Evolutionary conservation across 2,329 filamentous ascomycete species (phyloP).

Genomic region (Diaporthe sp.): DNA sequence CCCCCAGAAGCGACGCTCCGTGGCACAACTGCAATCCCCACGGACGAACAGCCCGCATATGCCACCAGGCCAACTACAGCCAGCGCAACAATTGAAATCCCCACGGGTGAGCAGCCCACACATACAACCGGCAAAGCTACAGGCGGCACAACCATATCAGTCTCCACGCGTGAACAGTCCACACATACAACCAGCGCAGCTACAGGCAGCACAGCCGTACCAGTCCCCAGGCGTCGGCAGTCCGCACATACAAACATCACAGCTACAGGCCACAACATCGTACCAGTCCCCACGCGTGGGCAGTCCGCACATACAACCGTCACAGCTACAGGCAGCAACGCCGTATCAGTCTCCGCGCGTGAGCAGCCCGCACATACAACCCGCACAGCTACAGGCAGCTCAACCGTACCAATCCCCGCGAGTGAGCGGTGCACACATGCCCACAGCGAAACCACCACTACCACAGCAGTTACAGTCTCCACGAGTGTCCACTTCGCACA

Average conservation of each 20-base stretch:
- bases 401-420: slow-evolving; percentile 15
- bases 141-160: slow-evolving; percentile 3
- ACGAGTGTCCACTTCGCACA: not conserved
- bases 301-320: slow-evolving; percentile 18
- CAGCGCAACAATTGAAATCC: not conserved
- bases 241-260: slow-evolving; percentile 23
- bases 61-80: slow-evolving; percentile 5
- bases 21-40: slow-evolving; percentile 27
- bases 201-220: slow-evolving; percentile 12
- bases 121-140: slow-evolving; percentile 24
- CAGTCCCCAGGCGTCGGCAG: not conserved
- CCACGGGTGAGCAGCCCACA: not conserved
- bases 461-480: slow-evolving; percentile 9
- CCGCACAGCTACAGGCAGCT: slow-evolving; percentile 13
- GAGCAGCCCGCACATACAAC: slow-evolving; percentile 9
- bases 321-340: slow-evolving; percentile 18
- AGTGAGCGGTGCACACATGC: slow-evolving; percentile 4
- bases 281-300: not conserved
- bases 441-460: not conserved
- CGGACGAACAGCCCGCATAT: slow-evolving; percentile 26
- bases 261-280: slow-evolving; percentile 15
- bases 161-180: slow-evolving; percentile 4
- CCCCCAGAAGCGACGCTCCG: slow-evolving; percentile 16
- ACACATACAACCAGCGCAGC: slow-evolving; percentile 20
- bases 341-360: not conserved